Conservation (phyloP, 2,329 filamentous ascomycete species). For the Rhexocercosporidium sp. region DNA sequence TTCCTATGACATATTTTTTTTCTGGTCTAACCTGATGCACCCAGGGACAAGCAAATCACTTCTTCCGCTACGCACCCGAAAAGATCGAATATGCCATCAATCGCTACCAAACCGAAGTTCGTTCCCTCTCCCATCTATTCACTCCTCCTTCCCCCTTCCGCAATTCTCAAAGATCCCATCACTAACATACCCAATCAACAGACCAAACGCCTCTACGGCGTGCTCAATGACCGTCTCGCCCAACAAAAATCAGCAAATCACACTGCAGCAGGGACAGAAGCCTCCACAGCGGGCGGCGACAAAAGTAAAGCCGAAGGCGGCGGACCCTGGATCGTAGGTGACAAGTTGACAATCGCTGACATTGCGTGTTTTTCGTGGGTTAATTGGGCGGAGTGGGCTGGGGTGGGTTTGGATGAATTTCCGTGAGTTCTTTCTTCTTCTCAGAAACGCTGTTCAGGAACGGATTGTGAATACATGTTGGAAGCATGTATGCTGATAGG, state of each 20-base stretch:
- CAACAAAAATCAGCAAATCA: conserved; percentile 24
- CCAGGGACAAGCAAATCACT: conserved; percentile 68
- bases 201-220: conserved; percentile 50
- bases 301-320: conserved; percentile 20
- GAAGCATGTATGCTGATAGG: neutral
- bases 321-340: conserved; percentile 61
- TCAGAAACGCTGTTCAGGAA: neutral
- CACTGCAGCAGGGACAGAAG: conserved; percentile 24
- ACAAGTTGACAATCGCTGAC: conserved; percentile 74
- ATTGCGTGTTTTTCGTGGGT: conserved; percentile 63
- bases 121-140: neutral
- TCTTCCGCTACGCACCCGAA: conserved; percentile 78
- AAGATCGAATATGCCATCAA: conserved; percentile 80
- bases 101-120: conserved; percentile 79
- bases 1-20: neutral
- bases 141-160: neutral
- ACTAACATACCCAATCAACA: neutral
- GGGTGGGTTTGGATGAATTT: conserved; percentile 41
- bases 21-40: conserved; percentile 45
- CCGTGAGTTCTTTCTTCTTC: conserved; percentile 59
- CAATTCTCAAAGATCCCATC: neutral
- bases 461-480: neutral
- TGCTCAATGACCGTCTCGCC: conserved; percentile 49
- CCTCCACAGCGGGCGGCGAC: conserved; percentile 24
- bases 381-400: conserved; percentile 48